Percentiles rank a stretch among this genome's conserved stretches.
These are phyloP conservation scores for Penicillium cataractarum DNA, from an alignment of 495 filamentous ascomycete species.

Conservation along the genomic window DNA sequence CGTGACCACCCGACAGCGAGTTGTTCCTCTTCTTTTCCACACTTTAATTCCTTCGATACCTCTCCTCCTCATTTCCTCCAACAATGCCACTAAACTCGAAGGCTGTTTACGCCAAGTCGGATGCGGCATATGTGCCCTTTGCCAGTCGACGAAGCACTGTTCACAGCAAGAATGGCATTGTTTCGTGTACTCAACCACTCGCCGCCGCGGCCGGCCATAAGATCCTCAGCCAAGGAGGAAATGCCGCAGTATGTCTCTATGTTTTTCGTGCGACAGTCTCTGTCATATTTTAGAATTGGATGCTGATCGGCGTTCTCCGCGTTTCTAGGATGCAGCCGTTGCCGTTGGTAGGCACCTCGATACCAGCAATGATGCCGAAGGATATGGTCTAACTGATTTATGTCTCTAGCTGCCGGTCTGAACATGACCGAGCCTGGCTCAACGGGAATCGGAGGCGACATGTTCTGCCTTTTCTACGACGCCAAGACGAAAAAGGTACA, in stretches of 20 bases:
- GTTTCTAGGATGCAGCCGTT: slow-evolving; percentile 82
- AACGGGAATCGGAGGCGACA: slow-evolving; percentile 97
- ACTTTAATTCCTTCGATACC: neutral
- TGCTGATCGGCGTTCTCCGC: neutral
- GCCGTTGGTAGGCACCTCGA: slow-evolving; percentile 63
- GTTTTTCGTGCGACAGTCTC: neutral
- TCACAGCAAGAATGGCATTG: slow-evolving; percentile 90
- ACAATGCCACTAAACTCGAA: slow-evolving; percentile 62
- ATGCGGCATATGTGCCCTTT: slow-evolving; percentile 66
- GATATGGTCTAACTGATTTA: neutral
- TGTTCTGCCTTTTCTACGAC: slow-evolving; percentile 96
- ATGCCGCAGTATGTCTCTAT: slow-evolving; percentile 74
- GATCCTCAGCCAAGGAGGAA: slow-evolving; percentile 83
- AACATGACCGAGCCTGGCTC: slow-evolving; percentile 93
- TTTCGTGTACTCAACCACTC: slow-evolving; percentile 88
- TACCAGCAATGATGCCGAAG: neutral
- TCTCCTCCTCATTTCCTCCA: neutral
- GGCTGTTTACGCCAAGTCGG: slow-evolving; percentile 64
- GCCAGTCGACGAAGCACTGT: slow-evolving; percentile 87
- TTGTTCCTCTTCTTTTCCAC: neutral
- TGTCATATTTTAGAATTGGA: neutral
- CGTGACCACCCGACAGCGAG: neutral
- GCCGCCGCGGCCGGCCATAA: slow-evolving; percentile 86
- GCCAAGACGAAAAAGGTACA: slow-evolving; percentile 78
- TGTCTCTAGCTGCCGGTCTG: slow-evolving; percentile 67